A percentile compares a stretch with the other conserved stretches of the same genome.
These are phyloP conservation scores for Ceratobasidium sp. DNA, from an alignment of 1,284 basidiomycete genomes.

Conservation along the genomic window DNA sequence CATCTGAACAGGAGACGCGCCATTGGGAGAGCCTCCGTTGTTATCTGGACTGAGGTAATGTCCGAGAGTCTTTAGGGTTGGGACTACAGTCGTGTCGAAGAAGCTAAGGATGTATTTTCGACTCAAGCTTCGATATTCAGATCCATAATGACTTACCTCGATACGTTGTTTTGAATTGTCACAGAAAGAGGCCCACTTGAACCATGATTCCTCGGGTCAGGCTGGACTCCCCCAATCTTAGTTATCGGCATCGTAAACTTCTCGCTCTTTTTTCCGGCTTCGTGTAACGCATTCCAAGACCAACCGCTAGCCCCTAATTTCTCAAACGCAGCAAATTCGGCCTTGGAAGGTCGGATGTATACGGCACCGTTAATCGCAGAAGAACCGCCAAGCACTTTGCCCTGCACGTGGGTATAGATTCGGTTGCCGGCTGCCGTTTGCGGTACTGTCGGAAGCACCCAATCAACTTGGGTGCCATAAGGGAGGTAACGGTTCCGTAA, in stretches of 20 bases:
- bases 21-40: constrained; percentile 27
- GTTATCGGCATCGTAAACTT: constrained; percentile 24
- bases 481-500: constrained; percentile 41
- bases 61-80: constrained; percentile 35
- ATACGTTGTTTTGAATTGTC: constrained; percentile 27
- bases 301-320: constrained; percentile 32
- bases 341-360: constrained; percentile 42
- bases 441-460: constrained; percentile 54
- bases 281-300: constrained; percentile 12
- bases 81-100: constrained; percentile 26
- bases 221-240: constrained; percentile 21
- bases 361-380: constrained; percentile 45
- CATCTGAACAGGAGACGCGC: constrained; percentile 32
- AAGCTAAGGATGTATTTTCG: constrained; percentile 11
- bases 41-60: constrained; percentile 29
- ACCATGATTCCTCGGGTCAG: constrained; percentile 5
- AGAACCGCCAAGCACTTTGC: constrained; percentile 46
- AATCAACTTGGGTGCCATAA: constrained; percentile 50
- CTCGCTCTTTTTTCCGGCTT: constrained; percentile 33
- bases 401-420: constrained; percentile 41
- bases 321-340: constrained; percentile 43
- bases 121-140: background rate
- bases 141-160: constrained; percentile 1
- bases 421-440: constrained; percentile 52
- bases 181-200: constrained; percentile 23